phyloP scores from a whole-genome alignment of 768 basidiomycete genomes.

The Kondoa subrosea region DNA sequence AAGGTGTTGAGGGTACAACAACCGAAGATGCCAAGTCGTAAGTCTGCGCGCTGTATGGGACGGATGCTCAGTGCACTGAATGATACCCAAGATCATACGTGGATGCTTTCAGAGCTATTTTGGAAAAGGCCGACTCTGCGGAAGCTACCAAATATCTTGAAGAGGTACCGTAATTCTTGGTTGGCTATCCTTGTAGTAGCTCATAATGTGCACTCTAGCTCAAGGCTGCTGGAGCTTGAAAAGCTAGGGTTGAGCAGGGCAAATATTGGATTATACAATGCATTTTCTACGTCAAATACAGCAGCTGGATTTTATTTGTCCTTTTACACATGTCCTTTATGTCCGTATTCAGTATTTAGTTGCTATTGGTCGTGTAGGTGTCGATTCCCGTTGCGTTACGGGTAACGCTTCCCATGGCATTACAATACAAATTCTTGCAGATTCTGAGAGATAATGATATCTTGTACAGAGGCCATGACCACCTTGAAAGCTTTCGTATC shows the following conservation, averaged over 20 bases:
- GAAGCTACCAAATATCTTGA: conserved; percentile 43
- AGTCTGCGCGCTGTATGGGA: background rate
- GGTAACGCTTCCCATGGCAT: background rate
- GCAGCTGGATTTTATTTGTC: no score
- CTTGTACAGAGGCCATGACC: conserved; percentile 22
- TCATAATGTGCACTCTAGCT: no score
- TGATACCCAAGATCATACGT: conserved; percentile 11
- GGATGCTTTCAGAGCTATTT: conserved; percentile 38
- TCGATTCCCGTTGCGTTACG: no score
- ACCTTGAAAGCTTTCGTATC: conserved; percentile 26
- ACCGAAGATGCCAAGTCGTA: conserved; percentile 51
- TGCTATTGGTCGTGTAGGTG: no score
- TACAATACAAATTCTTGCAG: background rate
- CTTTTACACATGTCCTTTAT: no score
- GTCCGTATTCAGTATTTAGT: background rate
- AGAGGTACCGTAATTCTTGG: conserved; percentile 35
- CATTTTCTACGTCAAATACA: no score
- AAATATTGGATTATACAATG: no score
- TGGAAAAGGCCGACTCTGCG: conserved; percentile 41
- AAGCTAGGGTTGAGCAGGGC: no score
- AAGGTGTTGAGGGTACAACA: conserved; percentile 48
- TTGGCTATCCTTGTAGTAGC: no score
- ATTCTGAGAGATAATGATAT: conserved; percentile 8
- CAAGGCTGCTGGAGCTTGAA: conserved; percentile 3
- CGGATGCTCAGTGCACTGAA: conserved; percentile 20